Evolutionary conservation across 2,329 filamentous ascomycete species (phyloP).

Genomic region (Diaporthe sp.): DNA sequence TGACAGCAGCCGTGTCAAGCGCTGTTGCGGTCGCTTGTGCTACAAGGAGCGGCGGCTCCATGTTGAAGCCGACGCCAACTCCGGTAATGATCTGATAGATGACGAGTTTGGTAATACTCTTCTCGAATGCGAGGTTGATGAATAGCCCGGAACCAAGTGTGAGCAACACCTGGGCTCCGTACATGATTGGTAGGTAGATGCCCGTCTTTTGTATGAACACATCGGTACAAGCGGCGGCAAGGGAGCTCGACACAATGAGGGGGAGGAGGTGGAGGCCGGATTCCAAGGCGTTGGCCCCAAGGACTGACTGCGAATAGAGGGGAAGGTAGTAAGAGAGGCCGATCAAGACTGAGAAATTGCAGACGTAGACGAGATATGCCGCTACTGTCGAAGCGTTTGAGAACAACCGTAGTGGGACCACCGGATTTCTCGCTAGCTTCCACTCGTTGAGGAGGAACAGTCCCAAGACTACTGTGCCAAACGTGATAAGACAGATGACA

Average conservation of each 20-base stretch:
- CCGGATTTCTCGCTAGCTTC: conserved; percentile 79
- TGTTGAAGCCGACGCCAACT: conserved; percentile 74
- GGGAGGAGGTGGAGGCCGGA: conserved; percentile 83
- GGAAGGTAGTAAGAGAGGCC: conserved; percentile 81
- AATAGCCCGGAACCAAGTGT: conserved; percentile 75
- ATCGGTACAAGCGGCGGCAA: conserved; percentile 71
- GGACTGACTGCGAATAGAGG: conserved; percentile 85
- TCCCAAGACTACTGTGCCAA: conserved; percentile 73
- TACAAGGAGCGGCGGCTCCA: conserved; percentile 77
- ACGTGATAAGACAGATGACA: conserved; percentile 83
- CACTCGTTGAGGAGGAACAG: conserved; percentile 82
- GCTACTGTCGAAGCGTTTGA: conserved; percentile 74
- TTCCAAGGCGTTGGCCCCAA: conserved; percentile 76
- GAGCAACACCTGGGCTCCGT: conserved; percentile 69
- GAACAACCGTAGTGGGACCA: conserved; percentile 84
- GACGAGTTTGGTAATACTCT: conserved; percentile 69
- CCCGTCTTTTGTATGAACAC: conserved; percentile 74
- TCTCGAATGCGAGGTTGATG: conserved; percentile 70
- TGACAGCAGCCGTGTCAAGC: conserved; percentile 77
- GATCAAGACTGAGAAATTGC: conserved; percentile 82
- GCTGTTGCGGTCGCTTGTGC: conserved; percentile 73
- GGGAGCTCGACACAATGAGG: conserved; percentile 75
- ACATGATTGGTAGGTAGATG: conserved; percentile 73
- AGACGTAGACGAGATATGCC: conserved; percentile 75
- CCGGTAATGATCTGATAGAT: conserved; percentile 74